A percentile compares a stretch with the other conserved stretches of the same genome.
Conservation (phyloP, 768 basidiomycete genomes). For the Collybia sordida region DNA sequence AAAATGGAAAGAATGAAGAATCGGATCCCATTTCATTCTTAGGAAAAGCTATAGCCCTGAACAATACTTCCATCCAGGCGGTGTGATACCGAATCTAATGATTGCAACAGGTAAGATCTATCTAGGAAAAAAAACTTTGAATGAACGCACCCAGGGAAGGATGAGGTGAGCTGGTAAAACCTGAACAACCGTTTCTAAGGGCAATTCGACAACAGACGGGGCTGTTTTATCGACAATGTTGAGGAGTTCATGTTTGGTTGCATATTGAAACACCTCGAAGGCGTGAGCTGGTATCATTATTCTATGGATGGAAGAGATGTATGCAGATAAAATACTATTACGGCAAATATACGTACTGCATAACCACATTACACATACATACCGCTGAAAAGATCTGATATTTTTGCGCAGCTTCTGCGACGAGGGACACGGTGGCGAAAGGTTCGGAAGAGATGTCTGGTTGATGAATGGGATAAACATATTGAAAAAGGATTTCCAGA, state of each 20-base stretch:
- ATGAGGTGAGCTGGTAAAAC: not conserved
- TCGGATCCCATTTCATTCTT: too few species aligned
- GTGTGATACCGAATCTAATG: too few species aligned
- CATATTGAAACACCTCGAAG: not conserved
- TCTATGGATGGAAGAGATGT: too few species aligned
- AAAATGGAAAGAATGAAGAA: too few species aligned
- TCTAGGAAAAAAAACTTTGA: too few species aligned
- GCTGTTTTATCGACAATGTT: not conserved
- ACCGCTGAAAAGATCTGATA: not conserved
- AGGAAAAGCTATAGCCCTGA: too few species aligned
- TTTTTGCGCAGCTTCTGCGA: slow-evolving; percentile 1
- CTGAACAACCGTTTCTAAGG: not conserved
- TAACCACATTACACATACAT: not conserved
- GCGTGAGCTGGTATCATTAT: not conserved
- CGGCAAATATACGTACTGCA: slow-evolving; percentile 1
- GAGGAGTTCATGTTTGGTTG: not conserved
- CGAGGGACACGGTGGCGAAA: not conserved
- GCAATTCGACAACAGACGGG: not conserved
- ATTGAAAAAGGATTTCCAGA: slow-evolving; percentile 7
- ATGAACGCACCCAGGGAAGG: slow-evolving; percentile 1
- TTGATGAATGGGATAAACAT: slow-evolving; percentile 10
- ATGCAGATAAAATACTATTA: too few species aligned
- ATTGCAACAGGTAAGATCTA: too few species aligned
- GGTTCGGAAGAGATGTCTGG: not conserved
- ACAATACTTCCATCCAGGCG: too few species aligned